phyloP scores from a whole-genome alignment of 257 asterid genomes.

The Solanum ahanhuiri region DNA sequence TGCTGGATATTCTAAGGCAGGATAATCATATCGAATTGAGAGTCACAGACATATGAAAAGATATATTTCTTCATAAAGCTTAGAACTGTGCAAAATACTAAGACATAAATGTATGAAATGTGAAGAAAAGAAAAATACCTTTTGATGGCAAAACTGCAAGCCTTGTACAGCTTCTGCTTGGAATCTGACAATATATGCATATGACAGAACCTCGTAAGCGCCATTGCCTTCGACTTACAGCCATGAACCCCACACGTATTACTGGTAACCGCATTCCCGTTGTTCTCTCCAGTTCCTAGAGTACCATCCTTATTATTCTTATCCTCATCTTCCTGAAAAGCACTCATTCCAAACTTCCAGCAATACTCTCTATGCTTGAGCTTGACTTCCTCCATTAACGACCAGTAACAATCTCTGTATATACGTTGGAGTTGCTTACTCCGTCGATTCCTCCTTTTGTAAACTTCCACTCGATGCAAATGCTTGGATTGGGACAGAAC shows the following conservation, averaged over 20 bases:
- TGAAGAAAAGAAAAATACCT: conserved; percentile 31
- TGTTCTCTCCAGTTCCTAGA: conserved; percentile 7
- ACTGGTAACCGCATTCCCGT: not conserved
- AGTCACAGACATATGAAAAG: not conserved
- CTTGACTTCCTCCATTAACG: conserved; percentile 76
- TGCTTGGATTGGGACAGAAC: conserved; percentile 39
- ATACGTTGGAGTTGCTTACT: conserved; percentile 46
- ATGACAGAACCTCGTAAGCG: conserved; percentile 45
- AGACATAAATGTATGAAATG: not conserved
- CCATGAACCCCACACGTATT: conserved; percentile 35
- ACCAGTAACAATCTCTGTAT: conserved; percentile 73
- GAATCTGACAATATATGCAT: conserved; percentile 66
- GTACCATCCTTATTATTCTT: conserved; percentile 20
- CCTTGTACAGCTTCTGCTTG: conserved; percentile 76
- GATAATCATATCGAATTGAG: not conserved
- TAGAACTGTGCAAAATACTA: not conserved
- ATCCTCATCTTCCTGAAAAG: conserved; percentile 53
- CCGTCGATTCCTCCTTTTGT: conserved; percentile 56
- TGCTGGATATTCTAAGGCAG: not conserved
- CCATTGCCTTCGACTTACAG: conserved; percentile 57
- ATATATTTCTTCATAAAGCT: not conserved
- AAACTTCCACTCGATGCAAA: conserved; percentile 52
- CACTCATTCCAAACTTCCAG: conserved; percentile 72
- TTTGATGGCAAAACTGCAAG: conserved; percentile 61
- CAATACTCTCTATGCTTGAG: conserved; percentile 44